These are phyloP conservation scores for Maudiozyma saulgeensis DNA, from an alignment of 805 yeast genomes.

Conservation along the genomic window DNA sequence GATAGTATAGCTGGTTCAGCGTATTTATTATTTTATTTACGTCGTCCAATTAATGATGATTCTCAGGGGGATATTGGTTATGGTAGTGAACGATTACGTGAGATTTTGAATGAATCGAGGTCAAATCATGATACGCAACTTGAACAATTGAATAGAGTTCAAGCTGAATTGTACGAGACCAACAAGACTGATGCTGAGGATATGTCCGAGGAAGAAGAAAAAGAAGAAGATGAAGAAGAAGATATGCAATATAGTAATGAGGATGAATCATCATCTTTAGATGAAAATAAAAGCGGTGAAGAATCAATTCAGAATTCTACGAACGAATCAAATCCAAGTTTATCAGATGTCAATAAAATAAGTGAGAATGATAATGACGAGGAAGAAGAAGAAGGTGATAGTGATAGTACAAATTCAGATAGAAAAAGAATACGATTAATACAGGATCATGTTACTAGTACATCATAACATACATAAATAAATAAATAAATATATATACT, in stretches of 20 bases:
- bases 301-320: background rate
- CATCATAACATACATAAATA: background rate
- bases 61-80: slow-evolving; percentile 3
- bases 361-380: background rate
- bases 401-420: background rate
- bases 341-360: background rate
- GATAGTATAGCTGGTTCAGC: slow-evolving; percentile 69
- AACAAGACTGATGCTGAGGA: slow-evolving; percentile 19
- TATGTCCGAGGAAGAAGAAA: slow-evolving; percentile 6
- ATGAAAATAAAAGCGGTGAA: background rate
- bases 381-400: background rate
- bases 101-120: slow-evolving; percentile 36
- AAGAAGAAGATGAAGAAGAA: slow-evolving; percentile 6
- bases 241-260: background rate
- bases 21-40: slow-evolving; percentile 74
- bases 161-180: slow-evolving; percentile 20
- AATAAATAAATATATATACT: background rate
- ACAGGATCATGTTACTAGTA: background rate
- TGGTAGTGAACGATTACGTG: slow-evolving; percentile 40
- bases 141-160: slow-evolving; percentile 13
- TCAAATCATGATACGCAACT: slow-evolving; percentile 22
- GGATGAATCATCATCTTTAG: slow-evolving; percentile 3
- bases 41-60: slow-evolving; percentile 28
- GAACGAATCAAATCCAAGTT: background rate
- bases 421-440: background rate